These are phyloP conservation scores for Simmondsia chinensis DNA, from an alignment of 148 eudicot species.

Conservation along the genomic window DNA sequence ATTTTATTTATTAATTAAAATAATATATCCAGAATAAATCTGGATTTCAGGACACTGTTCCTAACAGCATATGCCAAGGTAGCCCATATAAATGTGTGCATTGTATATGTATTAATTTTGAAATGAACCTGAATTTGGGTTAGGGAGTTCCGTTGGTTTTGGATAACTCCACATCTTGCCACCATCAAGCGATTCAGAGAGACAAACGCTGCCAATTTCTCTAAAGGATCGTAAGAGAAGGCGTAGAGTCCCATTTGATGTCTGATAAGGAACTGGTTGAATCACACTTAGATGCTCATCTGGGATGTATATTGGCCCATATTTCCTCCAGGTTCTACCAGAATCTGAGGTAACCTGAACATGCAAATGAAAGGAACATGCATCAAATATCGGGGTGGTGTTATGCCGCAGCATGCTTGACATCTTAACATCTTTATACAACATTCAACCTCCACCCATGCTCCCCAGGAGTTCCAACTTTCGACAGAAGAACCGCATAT, in stretches of 20 bases:
- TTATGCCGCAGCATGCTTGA: background rate
- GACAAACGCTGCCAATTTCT: conserved; percentile 49
- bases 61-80: too few species aligned
- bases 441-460: conserved; percentile 78
- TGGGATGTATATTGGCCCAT: conserved; percentile 79
- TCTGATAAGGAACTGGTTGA: conserved; percentile 91
- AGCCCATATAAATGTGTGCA: too few species aligned
- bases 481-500: conserved; percentile 95
- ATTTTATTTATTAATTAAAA: too few species aligned
- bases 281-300: conserved; percentile 57
- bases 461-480: conserved; percentile 99
- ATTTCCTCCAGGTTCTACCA: conserved; percentile 78
- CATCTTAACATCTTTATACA: background rate
- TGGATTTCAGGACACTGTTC: too few species aligned
- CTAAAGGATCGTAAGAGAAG: conserved; percentile 64
- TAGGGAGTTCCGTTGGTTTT: conserved; percentile 63
- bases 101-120: too few species aligned
- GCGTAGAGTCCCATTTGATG: conserved; percentile 62
- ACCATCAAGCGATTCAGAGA: conserved; percentile 84
- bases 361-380: background rate
- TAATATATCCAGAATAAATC: too few species aligned
- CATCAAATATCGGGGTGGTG: background rate
- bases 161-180: conserved; percentile 78
- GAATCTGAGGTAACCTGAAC: conserved; percentile 55
- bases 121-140: conserved; percentile 99